Conservation (phyloP, 2,329 filamentous ascomycete genomes). For the Apiospora koreana region DNA sequence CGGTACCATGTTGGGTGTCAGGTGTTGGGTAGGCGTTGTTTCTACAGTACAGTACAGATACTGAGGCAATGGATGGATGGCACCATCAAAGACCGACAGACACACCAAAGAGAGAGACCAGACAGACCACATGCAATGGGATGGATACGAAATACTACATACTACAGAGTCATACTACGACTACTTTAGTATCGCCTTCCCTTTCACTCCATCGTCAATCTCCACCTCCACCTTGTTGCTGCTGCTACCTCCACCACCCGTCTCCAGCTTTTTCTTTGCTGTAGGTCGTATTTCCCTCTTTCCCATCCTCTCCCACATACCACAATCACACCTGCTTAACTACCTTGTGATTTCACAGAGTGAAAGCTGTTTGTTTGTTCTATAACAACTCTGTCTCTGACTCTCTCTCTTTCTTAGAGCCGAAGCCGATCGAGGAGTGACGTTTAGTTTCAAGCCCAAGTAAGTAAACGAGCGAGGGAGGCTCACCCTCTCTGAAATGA, state of each 20-base stretch:
- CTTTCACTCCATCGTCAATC: background rate
- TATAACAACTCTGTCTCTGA: background rate
- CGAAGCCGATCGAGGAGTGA: background rate
- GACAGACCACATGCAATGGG: conserved; percentile 1
- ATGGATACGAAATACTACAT: too few species aligned
- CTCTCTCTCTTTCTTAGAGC: background rate
- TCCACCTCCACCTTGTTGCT: background rate
- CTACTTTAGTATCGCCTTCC: background rate
- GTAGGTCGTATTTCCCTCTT: conserved; percentile 4
- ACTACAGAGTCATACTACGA: too few species aligned
- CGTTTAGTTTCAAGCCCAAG: background rate
- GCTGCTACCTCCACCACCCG: background rate
- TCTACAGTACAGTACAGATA: too few species aligned
- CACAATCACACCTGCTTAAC: background rate
- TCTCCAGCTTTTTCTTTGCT: background rate
- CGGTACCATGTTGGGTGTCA: too few species aligned
- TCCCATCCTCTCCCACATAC: background rate
- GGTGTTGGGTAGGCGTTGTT: too few species aligned
- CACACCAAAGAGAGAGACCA: background rate
- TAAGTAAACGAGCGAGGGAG: conserved; percentile 2
- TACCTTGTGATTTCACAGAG: background rate
- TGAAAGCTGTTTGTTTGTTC: background rate
- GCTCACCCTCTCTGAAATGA: background rate
- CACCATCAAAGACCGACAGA: background rate
- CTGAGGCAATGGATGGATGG: background rate